Percentiles rank a stretch among this genome's conserved stretches.
phyloP scores from a whole-genome alignment of 1,284 basidiomycete species.

The Melampsora americana region DNA sequence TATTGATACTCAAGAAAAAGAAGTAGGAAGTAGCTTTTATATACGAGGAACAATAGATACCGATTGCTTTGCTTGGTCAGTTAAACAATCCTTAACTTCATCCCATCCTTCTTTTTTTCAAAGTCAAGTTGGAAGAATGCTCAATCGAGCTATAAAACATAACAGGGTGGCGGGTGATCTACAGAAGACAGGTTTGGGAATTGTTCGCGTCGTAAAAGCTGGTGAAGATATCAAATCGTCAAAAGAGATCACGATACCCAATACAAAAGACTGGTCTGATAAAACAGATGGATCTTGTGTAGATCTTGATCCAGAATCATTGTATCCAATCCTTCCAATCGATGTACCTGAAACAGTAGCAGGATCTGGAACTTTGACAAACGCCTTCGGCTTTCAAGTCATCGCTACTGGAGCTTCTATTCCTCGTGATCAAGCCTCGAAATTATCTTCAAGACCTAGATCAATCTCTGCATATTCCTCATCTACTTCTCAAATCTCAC shows the following conservation, averaged over 20 bases:
- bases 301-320: constrained; percentile 15
- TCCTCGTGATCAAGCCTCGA: not conserved
- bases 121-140: not conserved
- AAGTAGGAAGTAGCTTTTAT: constrained; percentile 25
- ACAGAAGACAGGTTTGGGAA: not conserved
- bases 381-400: constrained; percentile 30
- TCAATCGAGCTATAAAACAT: not conserved
- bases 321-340: constrained; percentile 23
- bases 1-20: constrained; percentile 13
- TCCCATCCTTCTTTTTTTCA: not conserved
- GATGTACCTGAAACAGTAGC: constrained; percentile 28
- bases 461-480: not conserved
- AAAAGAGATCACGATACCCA: not conserved
- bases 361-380: constrained; percentile 24
- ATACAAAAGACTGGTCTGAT: constrained; percentile 24
- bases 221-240: not conserved
- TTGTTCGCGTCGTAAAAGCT: not conserved
- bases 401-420: constrained; percentile 16
- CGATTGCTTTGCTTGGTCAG: constrained; percentile 26
- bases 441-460: not conserved
- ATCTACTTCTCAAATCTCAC: not conserved
- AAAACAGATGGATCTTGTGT: constrained; percentile 2
- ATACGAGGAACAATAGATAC: constrained; percentile 33
- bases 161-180: not conserved
- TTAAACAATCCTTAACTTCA: not conserved